These are phyloP conservation scores for Mediolabrus comicus DNA, from an alignment of 108 stramenopile genomes.

Conservation along the genomic window DNA sequence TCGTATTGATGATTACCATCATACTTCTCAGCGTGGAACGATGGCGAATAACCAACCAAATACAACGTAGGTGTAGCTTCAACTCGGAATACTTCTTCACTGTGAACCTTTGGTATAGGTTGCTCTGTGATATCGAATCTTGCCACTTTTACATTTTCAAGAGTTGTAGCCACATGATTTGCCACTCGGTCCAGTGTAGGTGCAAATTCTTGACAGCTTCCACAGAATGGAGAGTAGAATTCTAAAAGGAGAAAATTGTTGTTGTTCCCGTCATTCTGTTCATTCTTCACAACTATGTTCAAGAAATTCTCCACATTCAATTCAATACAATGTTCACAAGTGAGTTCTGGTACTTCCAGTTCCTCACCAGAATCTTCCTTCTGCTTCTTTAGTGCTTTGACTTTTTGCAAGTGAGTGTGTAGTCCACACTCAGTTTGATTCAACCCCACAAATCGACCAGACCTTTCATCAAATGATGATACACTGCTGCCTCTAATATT, in stretches of 20 bases:
- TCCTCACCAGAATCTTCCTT: constrained; percentile 13
- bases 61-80: constrained; percentile 47
- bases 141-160: constrained; percentile 10
- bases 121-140: constrained; percentile 43
- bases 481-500: neutral
- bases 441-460: constrained; percentile 46
- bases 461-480: constrained; percentile 27
- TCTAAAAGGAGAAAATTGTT: constrained; percentile 32
- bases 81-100: constrained; percentile 26
- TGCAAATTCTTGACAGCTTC: constrained; percentile 43
- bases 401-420: constrained; percentile 23
- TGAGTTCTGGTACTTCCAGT: constrained; percentile 14
- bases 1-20: constrained; percentile 22
- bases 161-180: neutral
- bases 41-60: constrained; percentile 26
- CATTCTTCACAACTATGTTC: constrained; percentile 1
- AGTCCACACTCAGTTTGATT: constrained; percentile 59
- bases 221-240: constrained; percentile 52
- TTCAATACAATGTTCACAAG: constrained; percentile 31
- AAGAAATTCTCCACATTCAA: constrained; percentile 18
- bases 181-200: constrained; percentile 37
- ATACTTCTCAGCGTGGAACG: constrained; percentile 26
- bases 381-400: constrained; percentile 24
- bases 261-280: neutral
- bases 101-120: constrained; percentile 17